Conservation (phyloP, 2,329 filamentous ascomycete species). For the Colletotrichum cuscutae region DNA sequence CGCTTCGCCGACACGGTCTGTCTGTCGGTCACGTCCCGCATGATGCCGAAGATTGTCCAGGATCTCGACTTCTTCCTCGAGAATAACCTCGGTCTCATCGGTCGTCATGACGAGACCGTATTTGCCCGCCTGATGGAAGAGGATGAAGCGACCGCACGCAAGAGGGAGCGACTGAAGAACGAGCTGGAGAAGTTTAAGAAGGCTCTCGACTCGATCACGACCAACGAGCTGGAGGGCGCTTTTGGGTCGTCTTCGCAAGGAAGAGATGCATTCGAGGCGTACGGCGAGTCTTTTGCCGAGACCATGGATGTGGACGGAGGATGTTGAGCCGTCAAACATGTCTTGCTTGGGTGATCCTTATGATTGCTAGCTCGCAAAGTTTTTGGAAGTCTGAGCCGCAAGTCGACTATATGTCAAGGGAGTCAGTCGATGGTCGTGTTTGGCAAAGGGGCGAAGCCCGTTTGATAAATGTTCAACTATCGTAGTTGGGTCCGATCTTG, state of each 20-base stretch:
- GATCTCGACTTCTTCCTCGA: slow-evolving; percentile 56
- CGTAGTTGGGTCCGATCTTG: neutral
- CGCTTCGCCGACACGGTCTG: slow-evolving; percentile 70
- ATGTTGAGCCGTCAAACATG: neutral
- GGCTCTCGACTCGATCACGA: slow-evolving; percentile 60
- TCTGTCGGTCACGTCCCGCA: slow-evolving; percentile 58
- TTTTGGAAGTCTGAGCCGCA: neutral
- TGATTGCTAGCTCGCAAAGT: neutral
- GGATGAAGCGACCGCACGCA: slow-evolving; percentile 53
- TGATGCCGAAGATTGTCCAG: slow-evolving; percentile 56
- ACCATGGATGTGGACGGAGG: slow-evolving; percentile 24
- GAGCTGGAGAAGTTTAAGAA: slow-evolving; percentile 58
- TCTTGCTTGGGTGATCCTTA: neutral
- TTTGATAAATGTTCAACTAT: neutral
- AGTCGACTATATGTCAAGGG: neutral
- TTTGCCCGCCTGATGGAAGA: slow-evolving; percentile 61
- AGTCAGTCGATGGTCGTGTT: too few relatives aligned
- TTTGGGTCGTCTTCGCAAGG: slow-evolving; percentile 28
- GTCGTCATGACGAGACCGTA: slow-evolving; percentile 40
- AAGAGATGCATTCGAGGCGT: neutral
- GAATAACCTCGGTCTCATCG: slow-evolving; percentile 52
- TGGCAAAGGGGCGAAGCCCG: neutral
- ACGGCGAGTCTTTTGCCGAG: slow-evolving; percentile 21
- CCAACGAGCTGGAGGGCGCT: slow-evolving; percentile 49
- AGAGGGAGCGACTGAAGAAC: slow-evolving; percentile 52